phyloP scores from a whole-genome alignment of 208 protist genomes.

The Angomonas ambiguus region DNA sequence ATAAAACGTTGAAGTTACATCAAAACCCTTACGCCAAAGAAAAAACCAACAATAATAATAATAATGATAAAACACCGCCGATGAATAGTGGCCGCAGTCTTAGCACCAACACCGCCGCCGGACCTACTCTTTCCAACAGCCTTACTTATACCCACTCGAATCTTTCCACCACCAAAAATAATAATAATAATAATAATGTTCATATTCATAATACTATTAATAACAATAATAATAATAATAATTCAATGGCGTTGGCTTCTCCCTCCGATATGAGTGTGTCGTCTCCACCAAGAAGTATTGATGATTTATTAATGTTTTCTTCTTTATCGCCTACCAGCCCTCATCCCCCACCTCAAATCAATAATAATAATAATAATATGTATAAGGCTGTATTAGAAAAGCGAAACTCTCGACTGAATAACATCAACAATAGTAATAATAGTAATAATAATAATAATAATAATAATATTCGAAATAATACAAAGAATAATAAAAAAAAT shows the following conservation, averaged over 20 bases:
- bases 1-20: neutral
- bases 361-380: neutral
- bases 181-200: conserved; percentile 3
- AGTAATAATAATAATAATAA: neutral
- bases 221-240: conserved; percentile 3
- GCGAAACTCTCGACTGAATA: neutral
- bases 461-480: too few species aligned
- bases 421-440: neutral
- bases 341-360: neutral
- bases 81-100: neutral
- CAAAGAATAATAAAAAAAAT: too few species aligned
- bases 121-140: neutral
- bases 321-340: too few species aligned
- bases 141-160: neutral
- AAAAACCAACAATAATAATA: neutral
- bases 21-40: neutral
- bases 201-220: neutral
- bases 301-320: too few species aligned
- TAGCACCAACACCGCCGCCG: neutral
- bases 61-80: neutral
- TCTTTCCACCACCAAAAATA: neutral
- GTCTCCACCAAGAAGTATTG: neutral
- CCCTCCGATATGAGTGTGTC: neutral
- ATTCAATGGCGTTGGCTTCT: neutral
- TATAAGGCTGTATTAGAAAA: neutral